phyloP scores from a whole-genome alignment of 2,329 filamentous ascomycete species.

The Pestalotiopsis sp. region DNA sequence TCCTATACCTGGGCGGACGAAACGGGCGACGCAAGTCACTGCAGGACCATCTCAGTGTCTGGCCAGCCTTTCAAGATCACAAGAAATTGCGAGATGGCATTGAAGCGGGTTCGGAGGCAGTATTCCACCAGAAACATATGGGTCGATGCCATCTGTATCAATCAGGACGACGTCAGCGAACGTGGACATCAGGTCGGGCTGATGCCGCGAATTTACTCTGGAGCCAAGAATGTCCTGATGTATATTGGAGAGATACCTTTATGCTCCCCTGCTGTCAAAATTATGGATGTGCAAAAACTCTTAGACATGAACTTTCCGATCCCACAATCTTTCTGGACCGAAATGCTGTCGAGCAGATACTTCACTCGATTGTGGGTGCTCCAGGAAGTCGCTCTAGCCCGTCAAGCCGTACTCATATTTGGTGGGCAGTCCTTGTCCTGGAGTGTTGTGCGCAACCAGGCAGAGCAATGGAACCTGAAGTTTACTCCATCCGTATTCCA shows the following conservation, averaged over 20 bases:
- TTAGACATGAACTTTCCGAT: background rate
- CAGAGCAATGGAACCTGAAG: background rate
- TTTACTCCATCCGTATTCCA: conserved; percentile 3
- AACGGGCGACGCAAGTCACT: background rate
- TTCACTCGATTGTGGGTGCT: conserved; percentile 19
- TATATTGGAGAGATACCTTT: conserved; percentile 15
- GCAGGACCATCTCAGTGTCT: conserved; percentile 3
- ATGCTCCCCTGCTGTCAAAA: no score
- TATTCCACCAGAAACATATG: conserved; percentile 9
- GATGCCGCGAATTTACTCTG: conserved; percentile 19
- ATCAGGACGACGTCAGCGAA: conserved; percentile 15
- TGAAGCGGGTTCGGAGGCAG: conserved; percentile 6
- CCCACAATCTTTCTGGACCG: background rate
- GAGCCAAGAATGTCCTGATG: conserved; percentile 11
- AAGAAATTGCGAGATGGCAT: conserved; percentile 14
- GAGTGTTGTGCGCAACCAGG: background rate
- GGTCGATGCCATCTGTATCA: conserved; percentile 19
- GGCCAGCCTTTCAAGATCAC: conserved; percentile 13
- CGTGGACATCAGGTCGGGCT: conserved; percentile 18
- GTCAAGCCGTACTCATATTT: conserved; percentile 13
- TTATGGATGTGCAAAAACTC: no score
- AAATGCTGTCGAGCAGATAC: conserved; percentile 12
- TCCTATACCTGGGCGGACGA: conserved; percentile 21
- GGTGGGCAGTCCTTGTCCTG: conserved; percentile 11
- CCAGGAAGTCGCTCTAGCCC: conserved; percentile 17